phyloP scores from a whole-genome alignment of 2,329 filamentous ascomycete species.

The Beauveria sp. region DNA sequence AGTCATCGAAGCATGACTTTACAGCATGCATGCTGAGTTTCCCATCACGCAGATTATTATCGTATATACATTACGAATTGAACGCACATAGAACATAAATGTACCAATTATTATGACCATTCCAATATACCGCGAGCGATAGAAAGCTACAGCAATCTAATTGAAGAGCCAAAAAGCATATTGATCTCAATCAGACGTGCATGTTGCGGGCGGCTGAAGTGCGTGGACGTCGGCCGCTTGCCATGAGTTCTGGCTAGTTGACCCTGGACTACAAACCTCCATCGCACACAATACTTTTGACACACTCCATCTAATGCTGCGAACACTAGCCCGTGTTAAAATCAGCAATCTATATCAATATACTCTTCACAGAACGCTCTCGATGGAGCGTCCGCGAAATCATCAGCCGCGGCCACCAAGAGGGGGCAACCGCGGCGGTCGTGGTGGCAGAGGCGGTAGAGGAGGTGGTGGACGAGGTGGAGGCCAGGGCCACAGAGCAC shows the following conservation, averaged over 20 bases:
- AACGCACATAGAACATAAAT: neutral
- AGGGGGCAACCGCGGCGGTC: slow-evolving; percentile 10
- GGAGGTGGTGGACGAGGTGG: slow-evolving; percentile 9
- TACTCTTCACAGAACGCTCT: neutral
- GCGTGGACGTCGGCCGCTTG: neutral
- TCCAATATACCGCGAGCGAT: too few relatives aligned
- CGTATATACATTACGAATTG: neutral
- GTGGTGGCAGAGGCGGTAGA: slow-evolving; percentile 15
- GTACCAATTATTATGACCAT: neutral
- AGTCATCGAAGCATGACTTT: neutral
- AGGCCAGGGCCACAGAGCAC: slow-evolving; percentile 12
- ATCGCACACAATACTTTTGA: neutral
- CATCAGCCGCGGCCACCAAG: slow-evolving; percentile 21
- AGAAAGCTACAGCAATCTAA: too few relatives aligned
- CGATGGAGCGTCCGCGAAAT: slow-evolving; percentile 27
- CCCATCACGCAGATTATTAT: neutral
- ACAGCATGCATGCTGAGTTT: neutral
- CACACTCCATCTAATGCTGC: neutral
- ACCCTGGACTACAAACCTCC: neutral
- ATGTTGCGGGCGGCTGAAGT: neutral
- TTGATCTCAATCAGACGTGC: neutral
- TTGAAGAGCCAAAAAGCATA: too few relatives aligned
- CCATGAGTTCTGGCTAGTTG: neutral
- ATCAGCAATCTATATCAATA: neutral
- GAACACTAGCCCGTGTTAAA: neutral